phyloP scores from a whole-genome alignment of 2,329 filamentous ascomycete species.

The Scopulariopsis brevicaulis region DNA sequence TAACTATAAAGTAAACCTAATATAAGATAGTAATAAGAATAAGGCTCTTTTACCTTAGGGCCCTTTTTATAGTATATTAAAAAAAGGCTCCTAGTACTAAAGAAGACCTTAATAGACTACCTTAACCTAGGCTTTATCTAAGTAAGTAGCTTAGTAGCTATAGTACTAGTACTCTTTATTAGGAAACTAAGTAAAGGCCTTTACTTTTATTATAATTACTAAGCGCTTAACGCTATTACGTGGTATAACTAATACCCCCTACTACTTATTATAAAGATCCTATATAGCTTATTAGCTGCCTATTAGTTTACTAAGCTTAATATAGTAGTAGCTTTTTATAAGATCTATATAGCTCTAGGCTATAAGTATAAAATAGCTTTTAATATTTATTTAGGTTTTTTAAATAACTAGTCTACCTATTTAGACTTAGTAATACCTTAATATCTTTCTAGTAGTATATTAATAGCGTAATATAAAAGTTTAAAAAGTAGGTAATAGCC shows the following conservation, averaged over 20 bases:
- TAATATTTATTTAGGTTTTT: background rate
- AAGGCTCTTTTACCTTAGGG: background rate
- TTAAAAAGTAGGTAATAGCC: background rate
- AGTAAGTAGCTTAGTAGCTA: background rate
- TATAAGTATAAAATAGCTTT: slow-evolving; percentile 1
- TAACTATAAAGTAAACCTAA: background rate
- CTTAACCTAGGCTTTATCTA: background rate
- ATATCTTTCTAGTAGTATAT: background rate
- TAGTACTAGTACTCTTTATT: background rate
- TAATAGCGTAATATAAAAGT: background rate
- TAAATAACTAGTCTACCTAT: background rate
- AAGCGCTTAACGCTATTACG: background rate
- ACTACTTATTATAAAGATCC: background rate
- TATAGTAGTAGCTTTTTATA: background rate
- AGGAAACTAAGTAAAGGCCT: background rate
- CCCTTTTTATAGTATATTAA: background rate
- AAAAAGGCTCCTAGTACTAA: background rate
- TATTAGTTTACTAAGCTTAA: background rate
- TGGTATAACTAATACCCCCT: background rate
- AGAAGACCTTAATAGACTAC: background rate
- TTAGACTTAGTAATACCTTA: background rate
- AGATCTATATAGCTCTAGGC: background rate
- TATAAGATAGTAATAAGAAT: background rate
- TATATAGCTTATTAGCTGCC: background rate
- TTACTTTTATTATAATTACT: background rate